Evolutionary conservation across 805 yeast genomes (phyloP).

Genomic region (Yarrowia hollandica): DNA sequence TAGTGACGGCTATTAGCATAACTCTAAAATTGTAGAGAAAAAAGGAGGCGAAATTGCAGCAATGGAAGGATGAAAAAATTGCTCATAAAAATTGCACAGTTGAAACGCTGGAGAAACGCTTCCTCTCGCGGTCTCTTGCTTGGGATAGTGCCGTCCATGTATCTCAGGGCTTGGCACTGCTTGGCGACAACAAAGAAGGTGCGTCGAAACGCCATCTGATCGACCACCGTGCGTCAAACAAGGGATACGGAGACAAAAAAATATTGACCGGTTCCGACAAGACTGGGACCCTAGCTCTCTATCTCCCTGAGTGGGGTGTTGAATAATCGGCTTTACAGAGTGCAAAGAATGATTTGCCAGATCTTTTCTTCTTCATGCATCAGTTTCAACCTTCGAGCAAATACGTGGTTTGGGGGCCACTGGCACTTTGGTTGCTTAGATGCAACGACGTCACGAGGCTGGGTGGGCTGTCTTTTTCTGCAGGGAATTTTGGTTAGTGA

Average conservation of each 20-base stretch:
- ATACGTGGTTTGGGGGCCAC: too few species aligned
- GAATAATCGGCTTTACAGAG: not conserved
- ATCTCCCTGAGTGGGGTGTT: not conserved
- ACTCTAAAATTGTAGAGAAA: too few species aligned
- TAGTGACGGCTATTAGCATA: too few species aligned
- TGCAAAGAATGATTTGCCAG: too few species aligned
- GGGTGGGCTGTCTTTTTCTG: not conserved
- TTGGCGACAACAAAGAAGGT: constrained; percentile 1
- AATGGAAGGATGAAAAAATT: too few species aligned
- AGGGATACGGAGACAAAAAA: not conserved
- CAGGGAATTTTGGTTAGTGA: constrained; percentile 1
- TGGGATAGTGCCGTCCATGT: not conserved
- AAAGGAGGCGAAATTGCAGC: too few species aligned
- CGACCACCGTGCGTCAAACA: not conserved
- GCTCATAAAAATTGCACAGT: too few species aligned
- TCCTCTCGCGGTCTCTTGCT: not conserved
- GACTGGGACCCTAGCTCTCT: too few species aligned
- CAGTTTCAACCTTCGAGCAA: too few species aligned
- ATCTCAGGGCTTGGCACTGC: not conserved
- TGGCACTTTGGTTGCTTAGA: too few species aligned
- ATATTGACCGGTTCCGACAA: constrained; percentile 1
- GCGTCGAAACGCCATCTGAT: not conserved
- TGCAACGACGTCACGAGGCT: not conserved
- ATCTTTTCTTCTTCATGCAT: too few species aligned
- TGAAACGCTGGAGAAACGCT: too few species aligned